Conservation (phyloP, 2,329 filamentous ascomycete genomes). For the Alternaria sp. region DNA sequence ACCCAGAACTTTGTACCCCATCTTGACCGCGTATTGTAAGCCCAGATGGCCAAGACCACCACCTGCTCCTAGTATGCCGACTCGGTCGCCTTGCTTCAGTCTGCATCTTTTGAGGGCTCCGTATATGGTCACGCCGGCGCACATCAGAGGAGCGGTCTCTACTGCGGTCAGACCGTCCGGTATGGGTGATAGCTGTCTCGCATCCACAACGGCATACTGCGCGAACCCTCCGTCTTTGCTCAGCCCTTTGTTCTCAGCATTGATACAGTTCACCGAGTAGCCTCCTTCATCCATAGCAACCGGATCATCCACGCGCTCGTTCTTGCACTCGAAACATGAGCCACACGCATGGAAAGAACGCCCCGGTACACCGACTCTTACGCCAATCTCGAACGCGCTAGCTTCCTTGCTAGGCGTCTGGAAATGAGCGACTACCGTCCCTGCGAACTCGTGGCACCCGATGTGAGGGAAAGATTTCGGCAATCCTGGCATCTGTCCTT, state of each 20-base stretch:
- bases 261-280: constrained; percentile 51
- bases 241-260: constrained; percentile 40
- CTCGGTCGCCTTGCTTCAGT: constrained; percentile 38
- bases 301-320: constrained; percentile 28
- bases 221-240: constrained; percentile 50
- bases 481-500: constrained; percentile 42
- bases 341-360: constrained; percentile 52
- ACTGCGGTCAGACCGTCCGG: constrained; percentile 44
- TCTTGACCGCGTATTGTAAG: constrained; percentile 36
- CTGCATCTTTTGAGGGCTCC: constrained; percentile 49
- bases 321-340: constrained; percentile 50
- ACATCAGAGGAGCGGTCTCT: constrained; percentile 53
- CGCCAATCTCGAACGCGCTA: constrained; percentile 30
- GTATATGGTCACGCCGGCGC: constrained; percentile 53
- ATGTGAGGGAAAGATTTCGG: constrained; percentile 53
- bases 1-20: constrained; percentile 47
- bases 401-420: constrained; percentile 27
- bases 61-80: constrained; percentile 52
- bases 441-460: constrained; percentile 56
- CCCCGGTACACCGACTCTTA: constrained; percentile 52
- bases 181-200: constrained; percentile 46
- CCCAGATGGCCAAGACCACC: constrained; percentile 43
- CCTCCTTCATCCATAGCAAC: constrained; percentile 45
- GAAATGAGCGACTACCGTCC: constrained; percentile 48
- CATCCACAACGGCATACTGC: constrained; percentile 54